phyloP scores from a whole-genome alignment of 495 filamentous ascomycete genomes.

The Baudoinia panamericana region DNA sequence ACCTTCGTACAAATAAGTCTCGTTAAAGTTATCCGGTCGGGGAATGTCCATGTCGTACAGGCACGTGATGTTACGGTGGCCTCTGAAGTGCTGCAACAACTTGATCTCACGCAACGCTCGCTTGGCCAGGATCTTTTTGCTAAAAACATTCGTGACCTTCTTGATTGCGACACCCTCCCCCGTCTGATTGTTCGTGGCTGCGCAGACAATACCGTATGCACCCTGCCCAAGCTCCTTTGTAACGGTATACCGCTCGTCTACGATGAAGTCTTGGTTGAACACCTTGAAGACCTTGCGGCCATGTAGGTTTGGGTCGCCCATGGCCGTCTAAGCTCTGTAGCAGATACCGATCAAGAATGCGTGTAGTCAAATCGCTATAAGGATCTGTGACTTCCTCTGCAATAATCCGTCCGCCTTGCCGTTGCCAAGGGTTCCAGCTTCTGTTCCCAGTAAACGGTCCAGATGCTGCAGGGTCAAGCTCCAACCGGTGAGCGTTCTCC shows the following conservation, averaged over 20 bases:
- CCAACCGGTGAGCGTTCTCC: no score
- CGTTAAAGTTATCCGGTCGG: constrained; percentile 94
- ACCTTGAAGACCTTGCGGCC: constrained; percentile 98
- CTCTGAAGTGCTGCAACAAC: constrained; percentile 92
- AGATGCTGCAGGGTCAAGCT: no score
- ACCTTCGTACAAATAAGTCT: constrained; percentile 98
- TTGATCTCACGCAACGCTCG: constrained; percentile 96
- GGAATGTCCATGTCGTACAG: constrained; percentile 99
- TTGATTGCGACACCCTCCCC: constrained; percentile 97
- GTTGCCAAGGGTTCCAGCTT: no score
- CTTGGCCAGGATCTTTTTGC: constrained; percentile 99
- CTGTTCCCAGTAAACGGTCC: no score
- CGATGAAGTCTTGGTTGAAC: constrained; percentile 98
- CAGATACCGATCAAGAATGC: no score
- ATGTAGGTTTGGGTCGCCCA: constrained; percentile 13
- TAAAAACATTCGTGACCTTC: constrained; percentile 99
- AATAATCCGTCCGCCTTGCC: no score
- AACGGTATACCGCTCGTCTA: constrained; percentile 94
- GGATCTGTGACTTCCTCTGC: no score
- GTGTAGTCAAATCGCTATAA: no score
- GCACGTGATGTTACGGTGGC: constrained; percentile 75
- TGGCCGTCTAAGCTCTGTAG: no score
- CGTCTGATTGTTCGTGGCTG: constrained; percentile 80
- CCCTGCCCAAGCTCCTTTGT: constrained; percentile 98
- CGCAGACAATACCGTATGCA: constrained; percentile 97